phyloP scores from a whole-genome alignment of 345 rosid genomes.

The Zanthoxylum bungeanum region DNA sequence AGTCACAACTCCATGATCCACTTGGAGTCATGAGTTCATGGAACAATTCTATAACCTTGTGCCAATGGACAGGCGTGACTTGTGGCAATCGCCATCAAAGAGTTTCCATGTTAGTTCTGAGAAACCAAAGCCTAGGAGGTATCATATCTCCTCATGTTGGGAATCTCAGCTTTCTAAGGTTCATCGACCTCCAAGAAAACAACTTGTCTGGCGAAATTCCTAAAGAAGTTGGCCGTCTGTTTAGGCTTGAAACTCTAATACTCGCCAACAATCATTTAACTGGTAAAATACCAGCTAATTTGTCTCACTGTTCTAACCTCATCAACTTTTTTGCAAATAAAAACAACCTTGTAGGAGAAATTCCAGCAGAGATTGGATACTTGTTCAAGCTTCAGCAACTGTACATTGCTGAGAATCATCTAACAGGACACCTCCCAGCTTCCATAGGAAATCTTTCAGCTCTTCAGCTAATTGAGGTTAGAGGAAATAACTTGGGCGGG shows the following conservation, averaged over 20 bases:
- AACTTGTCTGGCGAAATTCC: conserved; percentile 8
- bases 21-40: neutral
- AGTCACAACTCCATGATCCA: neutral
- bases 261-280: neutral
- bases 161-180: conserved; percentile 1
- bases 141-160: neutral
- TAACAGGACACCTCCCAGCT: conserved; percentile 12
- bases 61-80: neutral
- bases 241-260: neutral
- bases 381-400: neutral
- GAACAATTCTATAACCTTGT: neutral
- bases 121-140: neutral
- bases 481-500: conserved; percentile 12
- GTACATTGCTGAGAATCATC: neutral
- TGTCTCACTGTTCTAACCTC: conserved; percentile 18
- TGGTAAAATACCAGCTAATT: conserved; percentile 17
- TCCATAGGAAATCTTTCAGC: conserved; percentile 18
- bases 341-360: conserved; percentile 3
- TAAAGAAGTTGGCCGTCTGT: conserved; percentile 6
- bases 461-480: neutral
- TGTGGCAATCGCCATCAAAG: neutral
- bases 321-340: fast-evolving
- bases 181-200: conserved; percentile 2
- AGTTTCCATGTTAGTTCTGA: neutral
- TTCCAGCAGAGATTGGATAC: conserved; percentile 1